These are phyloP conservation scores for Aspergillus terreus DNA, from an alignment of 2,329 filamentous ascomycete species.

Conservation along the genomic window DNA sequence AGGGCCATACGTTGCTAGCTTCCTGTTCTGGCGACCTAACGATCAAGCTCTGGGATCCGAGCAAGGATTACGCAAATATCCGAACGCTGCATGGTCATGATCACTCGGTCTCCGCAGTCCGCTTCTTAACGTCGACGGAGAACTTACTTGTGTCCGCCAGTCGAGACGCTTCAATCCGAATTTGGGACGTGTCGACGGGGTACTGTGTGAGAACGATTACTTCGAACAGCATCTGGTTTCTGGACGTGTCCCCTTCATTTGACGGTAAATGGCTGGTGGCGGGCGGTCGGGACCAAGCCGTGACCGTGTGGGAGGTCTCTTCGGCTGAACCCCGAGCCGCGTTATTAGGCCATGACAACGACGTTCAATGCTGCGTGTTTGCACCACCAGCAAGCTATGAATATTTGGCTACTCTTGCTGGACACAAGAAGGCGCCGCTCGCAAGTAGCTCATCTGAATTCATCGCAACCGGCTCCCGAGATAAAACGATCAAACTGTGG, in stretches of 20 bases:
- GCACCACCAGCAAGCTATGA: slow-evolving; percentile 75
- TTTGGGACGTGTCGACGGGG: slow-evolving; percentile 90
- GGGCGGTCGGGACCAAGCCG: slow-evolving; percentile 74
- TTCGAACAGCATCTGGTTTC: slow-evolving; percentile 82
- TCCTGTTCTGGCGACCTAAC: slow-evolving; percentile 84
- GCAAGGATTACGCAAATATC: slow-evolving; percentile 89
- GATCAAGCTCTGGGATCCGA: slow-evolving; percentile 91
- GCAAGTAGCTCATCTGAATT: slow-evolving; percentile 76
- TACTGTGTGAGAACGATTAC: slow-evolving; percentile 83
- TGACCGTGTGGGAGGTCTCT: slow-evolving; percentile 80
- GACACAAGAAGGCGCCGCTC: slow-evolving; percentile 76
- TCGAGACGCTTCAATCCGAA: slow-evolving; percentile 75
- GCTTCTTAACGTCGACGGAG: slow-evolving; percentile 73
- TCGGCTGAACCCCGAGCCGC: slow-evolving; percentile 72
- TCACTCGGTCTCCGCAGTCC: slow-evolving; percentile 81
- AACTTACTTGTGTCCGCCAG: slow-evolving; percentile 84
- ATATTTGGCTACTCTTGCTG: slow-evolving; percentile 73
- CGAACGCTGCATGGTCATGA: slow-evolving; percentile 86
- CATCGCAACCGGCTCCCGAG: slow-evolving; percentile 81
- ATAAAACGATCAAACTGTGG: slow-evolving; percentile 90
- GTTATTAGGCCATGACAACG: slow-evolving; percentile 81
- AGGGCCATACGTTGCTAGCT: slow-evolving; percentile 71
- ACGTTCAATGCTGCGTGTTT: slow-evolving; percentile 80
- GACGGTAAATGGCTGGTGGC: slow-evolving; percentile 81
- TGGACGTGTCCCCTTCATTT: slow-evolving; percentile 74